Conservation (phyloP, 306 rosid genomes). For the Boehmeria nivea region DNA sequence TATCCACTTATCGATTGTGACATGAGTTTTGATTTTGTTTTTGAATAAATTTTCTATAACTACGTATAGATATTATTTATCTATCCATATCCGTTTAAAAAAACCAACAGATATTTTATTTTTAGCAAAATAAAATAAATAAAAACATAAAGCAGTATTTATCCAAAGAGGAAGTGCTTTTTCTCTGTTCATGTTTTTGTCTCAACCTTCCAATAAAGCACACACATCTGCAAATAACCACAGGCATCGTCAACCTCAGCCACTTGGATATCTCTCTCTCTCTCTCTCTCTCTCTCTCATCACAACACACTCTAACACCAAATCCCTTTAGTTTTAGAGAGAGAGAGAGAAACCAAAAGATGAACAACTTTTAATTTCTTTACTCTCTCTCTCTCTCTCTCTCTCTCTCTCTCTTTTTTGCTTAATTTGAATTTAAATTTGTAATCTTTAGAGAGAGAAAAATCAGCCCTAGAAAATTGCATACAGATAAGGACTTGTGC, state of each 20-base stretch:
- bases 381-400: too few species aligned
- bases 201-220: neutral
- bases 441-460: slow-evolving; percentile 25
- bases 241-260: slow-evolving; percentile 40
- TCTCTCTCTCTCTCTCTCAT: too few species aligned
- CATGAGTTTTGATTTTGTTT: too few species aligned
- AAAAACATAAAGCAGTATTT: neutral
- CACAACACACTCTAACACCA: too few species aligned
- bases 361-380: slow-evolving; percentile 6
- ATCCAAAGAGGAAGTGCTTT: slow-evolving; percentile 1
- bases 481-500: slow-evolving; percentile 68
- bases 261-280: slow-evolving; percentile 14
- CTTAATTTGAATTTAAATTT: neutral
- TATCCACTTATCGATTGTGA: too few species aligned
- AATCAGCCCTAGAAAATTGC: slow-evolving; percentile 40
- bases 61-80: too few species aligned
- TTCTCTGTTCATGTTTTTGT: neutral
- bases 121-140: neutral
- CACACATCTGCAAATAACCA: slow-evolving; percentile 4
- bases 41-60: too few species aligned
- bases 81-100: neutral
- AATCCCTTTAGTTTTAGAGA: slow-evolving; percentile 8
- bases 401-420: neutral
- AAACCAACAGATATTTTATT: neutral
- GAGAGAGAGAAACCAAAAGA: slow-evolving; percentile 17